Percentiles rank a stretch among this genome's conserved stretches.
These are phyloP conservation scores for Pythium grandisporangium DNA, from an alignment of 352 stramenopile species.

Conservation along the genomic window DNA sequence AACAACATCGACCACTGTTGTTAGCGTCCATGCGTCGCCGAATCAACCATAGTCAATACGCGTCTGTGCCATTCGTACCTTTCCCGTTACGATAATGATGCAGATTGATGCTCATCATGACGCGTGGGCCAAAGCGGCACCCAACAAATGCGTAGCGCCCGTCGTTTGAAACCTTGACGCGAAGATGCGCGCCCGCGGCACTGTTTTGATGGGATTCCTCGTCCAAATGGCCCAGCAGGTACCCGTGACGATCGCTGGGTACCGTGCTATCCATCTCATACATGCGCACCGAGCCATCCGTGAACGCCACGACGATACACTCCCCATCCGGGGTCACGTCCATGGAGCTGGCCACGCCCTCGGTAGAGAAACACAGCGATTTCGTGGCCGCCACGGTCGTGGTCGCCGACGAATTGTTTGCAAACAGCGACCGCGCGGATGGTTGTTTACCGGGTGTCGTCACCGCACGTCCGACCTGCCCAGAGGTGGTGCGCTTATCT, in stretches of 20 bases:
- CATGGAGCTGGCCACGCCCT: slow-evolving; percentile 59
- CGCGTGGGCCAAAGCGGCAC: slow-evolving; percentile 45
- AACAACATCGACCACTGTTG: too few species aligned
- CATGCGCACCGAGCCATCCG: slow-evolving; percentile 62
- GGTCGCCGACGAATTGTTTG: slow-evolving; percentile 14
- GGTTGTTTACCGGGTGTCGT: slow-evolving; percentile 24
- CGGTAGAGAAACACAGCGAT: slow-evolving; percentile 75
- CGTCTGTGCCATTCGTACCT: slow-evolving; percentile 32
- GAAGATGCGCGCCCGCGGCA: slow-evolving; percentile 35
- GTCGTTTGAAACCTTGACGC: slow-evolving; percentile 71
- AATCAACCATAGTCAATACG: too few species aligned
- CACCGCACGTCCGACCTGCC: too few species aligned
- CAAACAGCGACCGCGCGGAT: slow-evolving; percentile 37
- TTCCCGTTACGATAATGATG: slow-evolving; percentile 76
- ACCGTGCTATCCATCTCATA: slow-evolving; percentile 84
- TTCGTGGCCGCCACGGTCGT: slow-evolving; percentile 39
- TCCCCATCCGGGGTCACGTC: slow-evolving; percentile 73
- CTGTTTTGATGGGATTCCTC: slow-evolving; percentile 54
- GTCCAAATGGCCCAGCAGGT: slow-evolving; percentile 74
- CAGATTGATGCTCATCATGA: slow-evolving; percentile 79
- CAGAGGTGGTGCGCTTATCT: too few species aligned
- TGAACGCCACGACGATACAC: slow-evolving; percentile 77
- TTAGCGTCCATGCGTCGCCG: too few species aligned
- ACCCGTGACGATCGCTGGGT: slow-evolving; percentile 69
- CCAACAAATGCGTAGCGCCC: slow-evolving; percentile 79